These are phyloP conservation scores for Helotiales sp. DNA, from an alignment of 2,329 filamentous ascomycete genomes.

Conservation along the genomic window DNA sequence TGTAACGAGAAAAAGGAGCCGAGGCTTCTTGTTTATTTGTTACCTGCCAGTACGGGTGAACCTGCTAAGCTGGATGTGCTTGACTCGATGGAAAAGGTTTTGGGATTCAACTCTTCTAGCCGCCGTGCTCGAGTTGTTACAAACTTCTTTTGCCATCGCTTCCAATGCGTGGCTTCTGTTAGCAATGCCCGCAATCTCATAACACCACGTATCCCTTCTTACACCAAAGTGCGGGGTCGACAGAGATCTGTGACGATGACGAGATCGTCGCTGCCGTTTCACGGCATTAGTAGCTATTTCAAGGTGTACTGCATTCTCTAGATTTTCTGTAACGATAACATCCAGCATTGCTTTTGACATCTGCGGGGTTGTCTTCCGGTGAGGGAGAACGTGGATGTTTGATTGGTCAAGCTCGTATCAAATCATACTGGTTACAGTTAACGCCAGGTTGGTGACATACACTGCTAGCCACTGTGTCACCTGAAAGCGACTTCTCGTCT, in stretches of 20 bases:
- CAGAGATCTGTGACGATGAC: background rate
- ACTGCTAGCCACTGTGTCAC: background rate
- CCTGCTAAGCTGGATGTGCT: too few species aligned
- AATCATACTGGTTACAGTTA: background rate
- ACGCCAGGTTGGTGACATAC: background rate
- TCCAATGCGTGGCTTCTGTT: too few species aligned
- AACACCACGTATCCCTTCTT: too few species aligned
- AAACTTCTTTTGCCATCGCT: too few species aligned
- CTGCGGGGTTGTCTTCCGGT: background rate
- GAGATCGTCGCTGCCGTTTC: background rate
- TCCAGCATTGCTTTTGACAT: background rate
- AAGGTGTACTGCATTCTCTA: background rate
- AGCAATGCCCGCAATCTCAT: too few species aligned
- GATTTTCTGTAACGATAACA: background rate
- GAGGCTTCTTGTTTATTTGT: background rate
- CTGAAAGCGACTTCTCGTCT: background rate
- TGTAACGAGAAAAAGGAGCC: background rate
- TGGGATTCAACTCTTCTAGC: too few species aligned
- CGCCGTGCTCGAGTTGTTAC: too few species aligned
- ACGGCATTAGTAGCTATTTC: background rate
- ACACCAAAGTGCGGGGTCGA: background rate
- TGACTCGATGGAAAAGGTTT: too few species aligned
- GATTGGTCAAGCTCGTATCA: background rate
- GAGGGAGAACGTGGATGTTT: background rate
- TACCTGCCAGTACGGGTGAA: background rate